Conservation (phyloP, 768 basidiomycete species). For the Leucogyrophana mollusca region DNA sequence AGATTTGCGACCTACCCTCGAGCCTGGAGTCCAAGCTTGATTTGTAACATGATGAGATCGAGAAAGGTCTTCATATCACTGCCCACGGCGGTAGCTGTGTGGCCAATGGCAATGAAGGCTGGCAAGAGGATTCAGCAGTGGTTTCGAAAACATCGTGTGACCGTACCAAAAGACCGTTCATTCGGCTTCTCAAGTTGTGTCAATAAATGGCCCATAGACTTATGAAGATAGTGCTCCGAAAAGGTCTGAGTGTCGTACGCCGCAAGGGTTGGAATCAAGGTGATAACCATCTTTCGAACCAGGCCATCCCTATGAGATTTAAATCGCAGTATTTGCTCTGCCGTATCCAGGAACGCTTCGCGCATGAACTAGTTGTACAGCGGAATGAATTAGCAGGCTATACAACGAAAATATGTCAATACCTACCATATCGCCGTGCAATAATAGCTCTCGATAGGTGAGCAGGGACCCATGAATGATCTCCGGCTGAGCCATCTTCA, state of each 20-base stretch:
- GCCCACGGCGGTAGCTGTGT: slow-evolving; percentile 87
- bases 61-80: slow-evolving; percentile 96
- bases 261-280: slow-evolving; percentile 92
- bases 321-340: slow-evolving; percentile 88
- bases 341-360: slow-evolving; percentile 81
- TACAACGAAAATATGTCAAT: not conserved
- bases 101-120: slow-evolving; percentile 97
- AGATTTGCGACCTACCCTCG: slow-evolving; percentile 60
- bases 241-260: slow-evolving; percentile 94
- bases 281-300: slow-evolving; percentile 92
- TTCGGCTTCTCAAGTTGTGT: slow-evolving; percentile 85
- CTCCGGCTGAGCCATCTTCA: slow-evolving; percentile 80
- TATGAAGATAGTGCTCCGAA: slow-evolving; percentile 86
- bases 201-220: slow-evolving; percentile 89
- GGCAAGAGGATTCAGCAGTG: not conserved
- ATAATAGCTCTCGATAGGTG: slow-evolving; percentile 86
- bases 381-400: slow-evolving; percentile 2
- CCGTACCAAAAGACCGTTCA: slow-evolving; percentile 83
- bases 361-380: slow-evolving; percentile 71
- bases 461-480: slow-evolving; percentile 90
- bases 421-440: slow-evolving; percentile 92
- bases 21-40: slow-evolving; percentile 85
- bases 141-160: not conserved
- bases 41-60: slow-evolving; percentile 84
- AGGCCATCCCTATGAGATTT: slow-evolving; percentile 83